Evolutionary conservation across 371 early-diverging fungal species (phyloP).

Genomic region (Furculomyces boomerangus): DNA sequence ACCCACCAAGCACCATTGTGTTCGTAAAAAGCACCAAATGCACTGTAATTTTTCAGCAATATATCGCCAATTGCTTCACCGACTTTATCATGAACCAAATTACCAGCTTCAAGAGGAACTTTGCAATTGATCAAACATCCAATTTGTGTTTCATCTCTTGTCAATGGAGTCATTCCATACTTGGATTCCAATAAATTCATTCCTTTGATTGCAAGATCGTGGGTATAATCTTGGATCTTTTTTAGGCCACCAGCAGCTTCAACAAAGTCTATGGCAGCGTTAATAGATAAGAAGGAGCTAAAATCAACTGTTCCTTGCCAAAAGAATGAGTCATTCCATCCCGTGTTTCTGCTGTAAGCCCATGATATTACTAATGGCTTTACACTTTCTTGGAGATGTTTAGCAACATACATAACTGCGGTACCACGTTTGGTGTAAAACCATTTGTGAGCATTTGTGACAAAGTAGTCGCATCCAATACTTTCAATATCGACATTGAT

Average conservation of each 20-base stretch:
- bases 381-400: neutral
- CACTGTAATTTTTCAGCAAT: neutral
- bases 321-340: neutral
- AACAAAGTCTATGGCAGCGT: neutral
- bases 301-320: neutral
- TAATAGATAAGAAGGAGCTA: neutral
- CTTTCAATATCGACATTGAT: neutral
- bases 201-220: neutral
- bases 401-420: neutral
- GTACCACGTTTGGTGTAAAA: neutral
- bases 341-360: neutral
- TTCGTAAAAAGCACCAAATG: neutral
- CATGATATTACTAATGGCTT: neutral
- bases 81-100: neutral
- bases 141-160: neutral
- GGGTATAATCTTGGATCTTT: neutral
- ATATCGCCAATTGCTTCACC: neutral
- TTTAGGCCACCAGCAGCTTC: neutral
- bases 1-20: neutral
- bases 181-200: neutral
- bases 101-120: neutral
- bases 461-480: neutral
- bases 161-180: neutral
- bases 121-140: neutral
- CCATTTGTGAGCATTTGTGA: slow-evolving; percentile 1